These are phyloP conservation scores for Ephemerocybe angulata DNA, from an alignment of 768 basidiomycete species.

Conservation along the genomic window DNA sequence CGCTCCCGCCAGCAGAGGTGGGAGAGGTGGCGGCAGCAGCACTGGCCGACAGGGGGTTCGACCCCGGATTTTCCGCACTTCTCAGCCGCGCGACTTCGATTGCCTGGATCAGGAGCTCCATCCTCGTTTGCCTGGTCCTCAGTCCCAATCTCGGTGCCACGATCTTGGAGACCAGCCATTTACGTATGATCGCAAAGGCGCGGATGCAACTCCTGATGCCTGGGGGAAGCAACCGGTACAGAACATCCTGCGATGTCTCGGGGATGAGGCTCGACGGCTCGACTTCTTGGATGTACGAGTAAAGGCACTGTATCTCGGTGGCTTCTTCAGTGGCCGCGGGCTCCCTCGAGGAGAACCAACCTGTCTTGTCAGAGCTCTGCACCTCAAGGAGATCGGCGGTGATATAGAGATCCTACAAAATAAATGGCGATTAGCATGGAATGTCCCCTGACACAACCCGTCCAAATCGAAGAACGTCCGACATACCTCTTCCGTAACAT, in stretches of 20 bases:
- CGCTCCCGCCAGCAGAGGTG: constrained; percentile 12
- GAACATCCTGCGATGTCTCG: constrained; percentile 62
- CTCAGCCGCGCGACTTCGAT: constrained; percentile 72
- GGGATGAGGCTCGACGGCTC: constrained; percentile 70
- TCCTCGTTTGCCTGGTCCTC: constrained; percentile 60
- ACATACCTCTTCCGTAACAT: constrained; percentile 72
- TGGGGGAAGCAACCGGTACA: constrained; percentile 75
- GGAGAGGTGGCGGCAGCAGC: constrained; percentile 16
- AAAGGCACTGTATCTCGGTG: constrained; percentile 77
- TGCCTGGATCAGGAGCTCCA: constrained; percentile 68
- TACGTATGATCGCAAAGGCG: constrained; percentile 71
- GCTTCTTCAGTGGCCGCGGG: constrained; percentile 49
- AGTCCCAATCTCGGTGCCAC: constrained; percentile 62
- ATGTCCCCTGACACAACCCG: neutral
- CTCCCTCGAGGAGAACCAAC: constrained; percentile 73
- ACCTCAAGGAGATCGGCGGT: constrained; percentile 78
- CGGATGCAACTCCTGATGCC: constrained; percentile 73
- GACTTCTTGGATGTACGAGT: constrained; percentile 67
- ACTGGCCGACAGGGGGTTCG: too few species aligned
- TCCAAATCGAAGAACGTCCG: neutral
- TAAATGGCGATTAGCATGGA: neutral
- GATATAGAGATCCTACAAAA: constrained; percentile 65
- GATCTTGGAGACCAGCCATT: constrained; percentile 73
- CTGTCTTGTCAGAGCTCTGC: constrained; percentile 73
- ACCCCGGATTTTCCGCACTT: constrained; percentile 36